These are phyloP conservation scores for Lactarius hatsudake DNA, from an alignment of 768 basidiomycete species.

Conservation along the genomic window DNA sequence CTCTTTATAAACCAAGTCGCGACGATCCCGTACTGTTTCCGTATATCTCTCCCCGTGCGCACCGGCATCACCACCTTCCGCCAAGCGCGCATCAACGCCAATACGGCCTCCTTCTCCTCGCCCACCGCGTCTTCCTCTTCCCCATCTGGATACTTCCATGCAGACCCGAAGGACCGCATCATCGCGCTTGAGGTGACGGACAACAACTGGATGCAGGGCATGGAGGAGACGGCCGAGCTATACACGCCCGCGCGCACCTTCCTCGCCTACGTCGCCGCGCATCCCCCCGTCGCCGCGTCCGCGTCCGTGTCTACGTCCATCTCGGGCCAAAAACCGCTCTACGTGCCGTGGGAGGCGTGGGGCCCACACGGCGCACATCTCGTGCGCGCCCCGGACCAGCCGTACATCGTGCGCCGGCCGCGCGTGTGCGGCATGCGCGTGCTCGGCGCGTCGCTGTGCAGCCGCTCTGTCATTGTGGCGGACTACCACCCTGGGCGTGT, in stretches of 20 bases:
- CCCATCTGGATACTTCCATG: slow-evolving; percentile 10
- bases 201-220: slow-evolving; percentile 12
- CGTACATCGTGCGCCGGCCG: slow-evolving; percentile 13
- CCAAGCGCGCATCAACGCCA: slow-evolving; percentile 5
- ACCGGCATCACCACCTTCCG: slow-evolving; percentile 13
- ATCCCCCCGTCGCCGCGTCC: background rate
- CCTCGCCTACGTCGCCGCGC: slow-evolving; percentile 12
- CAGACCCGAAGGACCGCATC: slow-evolving; percentile 16
- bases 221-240: slow-evolving; percentile 6
- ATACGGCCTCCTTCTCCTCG: slow-evolving; percentile 14
- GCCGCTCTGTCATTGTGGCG: background rate
- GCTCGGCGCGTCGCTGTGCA: slow-evolving; percentile 7
- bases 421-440: slow-evolving; percentile 19
- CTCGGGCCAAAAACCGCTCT: background rate
- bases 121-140: background rate
- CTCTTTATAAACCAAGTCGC: background rate
- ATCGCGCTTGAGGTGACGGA: slow-evolving; percentile 14
- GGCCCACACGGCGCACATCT: slow-evolving; percentile 16
- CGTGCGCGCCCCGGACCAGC: slow-evolving; percentile 2
- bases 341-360: slow-evolving; percentile 21
- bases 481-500: slow-evolving; percentile 19
- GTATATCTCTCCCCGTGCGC: slow-evolving; percentile 6
- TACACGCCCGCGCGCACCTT: slow-evolving; percentile 15
- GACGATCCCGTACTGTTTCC: slow-evolving; percentile 14
- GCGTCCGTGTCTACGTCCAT: background rate